Conservation (phyloP, 2,329 filamentous ascomycete species). For the Aspergillus persii region DNA sequence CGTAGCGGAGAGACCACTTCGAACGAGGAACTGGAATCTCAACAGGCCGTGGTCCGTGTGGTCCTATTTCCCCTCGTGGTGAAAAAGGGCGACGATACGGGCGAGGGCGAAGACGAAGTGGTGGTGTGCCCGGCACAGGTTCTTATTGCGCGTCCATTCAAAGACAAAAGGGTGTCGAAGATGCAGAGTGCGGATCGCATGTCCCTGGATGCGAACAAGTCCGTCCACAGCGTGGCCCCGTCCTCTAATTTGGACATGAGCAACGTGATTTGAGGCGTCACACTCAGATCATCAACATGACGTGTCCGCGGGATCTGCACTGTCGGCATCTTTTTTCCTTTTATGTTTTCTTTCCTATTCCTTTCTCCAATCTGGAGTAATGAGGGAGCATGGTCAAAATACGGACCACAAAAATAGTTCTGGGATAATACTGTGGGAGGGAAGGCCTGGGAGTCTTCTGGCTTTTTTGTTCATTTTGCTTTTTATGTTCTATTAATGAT, state of each 20-base stretch:
- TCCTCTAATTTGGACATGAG: slow-evolving; percentile 45
- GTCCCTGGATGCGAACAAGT: slow-evolving; percentile 40
- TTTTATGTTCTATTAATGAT: slow-evolving; percentile 12
- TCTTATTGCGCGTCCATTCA: slow-evolving; percentile 62
- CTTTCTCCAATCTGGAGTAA: neutral
- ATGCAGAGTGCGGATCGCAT: slow-evolving; percentile 43
- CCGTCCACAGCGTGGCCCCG: slow-evolving; percentile 43
- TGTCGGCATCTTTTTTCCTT: slow-evolving; percentile 8
- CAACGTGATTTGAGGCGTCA: slow-evolving; percentile 46
- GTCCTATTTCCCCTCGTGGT: slow-evolving; percentile 96
- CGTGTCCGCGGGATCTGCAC: neutral
- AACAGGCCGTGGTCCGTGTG: slow-evolving; percentile 76
- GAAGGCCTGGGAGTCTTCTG: neutral
- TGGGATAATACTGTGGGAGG: slow-evolving; percentile 6
- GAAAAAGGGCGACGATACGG: slow-evolving; percentile 88
- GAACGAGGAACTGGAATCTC: slow-evolving; percentile 77
- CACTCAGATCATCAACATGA: slow-evolving; percentile 24
- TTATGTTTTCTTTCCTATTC: neutral
- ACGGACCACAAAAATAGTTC: slow-evolving; percentile 2
- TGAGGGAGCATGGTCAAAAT: neutral
- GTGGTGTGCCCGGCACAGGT: slow-evolving; percentile 96
- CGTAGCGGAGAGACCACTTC: slow-evolving; percentile 67
- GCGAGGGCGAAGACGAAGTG: slow-evolving; percentile 87
- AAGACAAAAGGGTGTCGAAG: slow-evolving; percentile 40
- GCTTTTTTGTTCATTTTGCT: neutral